Evolutionary conservation across 495 filamentous ascomycete species (phyloP), one percentile per base, ranked within the genome.

Genomic region (Corynascus novoguineensis): DNA sequence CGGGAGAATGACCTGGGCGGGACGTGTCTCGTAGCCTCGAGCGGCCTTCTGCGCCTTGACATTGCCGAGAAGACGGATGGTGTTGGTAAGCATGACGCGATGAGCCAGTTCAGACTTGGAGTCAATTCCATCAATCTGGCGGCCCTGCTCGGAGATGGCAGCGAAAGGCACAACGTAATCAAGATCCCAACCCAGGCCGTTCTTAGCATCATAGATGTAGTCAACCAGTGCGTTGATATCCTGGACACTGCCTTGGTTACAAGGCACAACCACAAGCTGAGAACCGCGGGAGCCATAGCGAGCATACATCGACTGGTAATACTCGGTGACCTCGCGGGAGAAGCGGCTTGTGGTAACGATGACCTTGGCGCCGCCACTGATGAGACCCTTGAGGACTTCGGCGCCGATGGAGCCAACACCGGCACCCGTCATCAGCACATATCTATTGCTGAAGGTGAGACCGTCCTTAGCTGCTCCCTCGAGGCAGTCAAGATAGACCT

Each of bases 301-400:
- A 60, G 92, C 85, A 69, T 97, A 99, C 90, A 99, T 97, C 42
- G 88, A 85, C 75, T 97, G 93, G 75, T 97, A 99, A 76, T 97
- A 97, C 75, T 99, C 95, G 24, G 95, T 99, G 49, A 97, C 93
- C 68, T 97, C 88, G 35, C 90, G 90, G 2, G 95, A 97, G 80
- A 91, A 97, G 57, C 93, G 85, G 69, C 89, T 95, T 28, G 93
- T 97, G 9, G 93, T 97, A 53, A 99, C 93, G 50, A 96, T 74
- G 32, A 99, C 93, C 75, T 90, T 91, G 62, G 92, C 93, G 65
- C 93, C 93, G 71, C 95, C 93, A 66, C 89, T 95, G 71, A 99
- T 92, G 56, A 99, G 77, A 34, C 93, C 93, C 72, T 97, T 92
- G 12, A 99, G 81, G 41, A 99, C 92, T 56, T 97, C 93, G n/a